Evolutionary conservation across 2,329 filamentous ascomycete species (phyloP), one percentile per base, ranked within the genome.

Genomic region (Aspergillus caelatus): DNA sequence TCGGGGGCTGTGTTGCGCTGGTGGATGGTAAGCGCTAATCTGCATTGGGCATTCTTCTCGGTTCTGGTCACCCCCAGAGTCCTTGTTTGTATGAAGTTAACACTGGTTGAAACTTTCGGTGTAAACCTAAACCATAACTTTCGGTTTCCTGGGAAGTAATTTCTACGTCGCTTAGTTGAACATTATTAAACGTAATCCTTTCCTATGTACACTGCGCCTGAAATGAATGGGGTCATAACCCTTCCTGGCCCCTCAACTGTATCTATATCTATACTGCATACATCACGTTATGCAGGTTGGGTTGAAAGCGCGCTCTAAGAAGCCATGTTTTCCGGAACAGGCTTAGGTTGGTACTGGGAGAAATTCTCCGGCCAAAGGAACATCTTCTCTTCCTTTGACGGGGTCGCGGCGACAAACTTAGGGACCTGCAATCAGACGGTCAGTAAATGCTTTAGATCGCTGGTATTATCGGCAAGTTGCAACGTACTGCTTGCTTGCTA

Each of bases 341-440:
- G 67, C 41, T 63, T 62, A 23, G 77, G 75, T 67, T 79, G 79
- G 58, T 80, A 74, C 64, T 84, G 77, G 6, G 83, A 81, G 68
- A 87, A 88, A 10, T 82, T 79, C 71, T 88, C 84, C 0, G 87
- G 87, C 87, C 86, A 89, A 50, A 88, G 75, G 68, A 88, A 85
- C 78, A 86, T 85, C 78, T 85, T 86, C 74, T 89, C 86, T 70
- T 89, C 87, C 30, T 79, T 80, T 1, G 78, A 77, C 1, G 87
- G 86, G 2, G 83, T 85, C 60, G 82, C 79, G 54, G 81, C 81
- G 19, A 84, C 78, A 57, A 84, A 82, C 21, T 80, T 72, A 3
- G 84, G 84, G 52, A 84, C 68, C 74, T 75, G 34, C 28, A 4
- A 60, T 56, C n/a, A 4, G 2, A 52, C 65, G n/a, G 66, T 63